phyloP scores from a whole-genome alignment of 2,329 filamentous ascomycete species.

The Cladosporium sp. region DNA sequence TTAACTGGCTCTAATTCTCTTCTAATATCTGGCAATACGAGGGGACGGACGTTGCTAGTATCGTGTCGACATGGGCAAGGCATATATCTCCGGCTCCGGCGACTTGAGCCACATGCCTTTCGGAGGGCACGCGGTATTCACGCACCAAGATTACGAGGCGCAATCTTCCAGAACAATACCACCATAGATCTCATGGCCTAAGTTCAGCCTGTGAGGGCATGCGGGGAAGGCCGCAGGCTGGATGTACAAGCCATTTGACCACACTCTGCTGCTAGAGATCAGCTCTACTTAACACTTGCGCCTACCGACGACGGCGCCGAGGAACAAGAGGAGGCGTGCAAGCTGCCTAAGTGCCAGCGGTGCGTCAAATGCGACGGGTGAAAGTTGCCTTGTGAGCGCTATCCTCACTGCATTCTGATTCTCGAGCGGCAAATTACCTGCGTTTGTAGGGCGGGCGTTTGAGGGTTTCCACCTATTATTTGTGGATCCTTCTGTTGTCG shows the following conservation, averaged over 20 bases:
- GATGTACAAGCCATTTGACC: too few relatives aligned
- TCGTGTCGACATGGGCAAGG: background rate
- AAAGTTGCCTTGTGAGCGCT: background rate
- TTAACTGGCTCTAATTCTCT: background rate
- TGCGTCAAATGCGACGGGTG: background rate
- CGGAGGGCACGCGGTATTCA: background rate
- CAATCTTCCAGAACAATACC: background rate
- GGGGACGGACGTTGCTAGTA: background rate
- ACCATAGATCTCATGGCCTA: background rate
- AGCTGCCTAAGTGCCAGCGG: background rate
- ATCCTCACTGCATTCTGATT: too few relatives aligned
- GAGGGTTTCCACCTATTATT: too few relatives aligned
- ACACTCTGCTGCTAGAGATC: background rate
- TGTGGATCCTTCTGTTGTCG: too few relatives aligned
- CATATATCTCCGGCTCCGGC: background rate
- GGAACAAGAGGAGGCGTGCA: background rate
- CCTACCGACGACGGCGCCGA: background rate
- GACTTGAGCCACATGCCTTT: background rate
- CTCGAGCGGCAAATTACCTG: too few relatives aligned
- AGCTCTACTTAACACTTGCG: background rate
- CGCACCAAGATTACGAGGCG: background rate
- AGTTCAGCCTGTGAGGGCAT: background rate
- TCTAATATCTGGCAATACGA: background rate
- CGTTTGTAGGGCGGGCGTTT: too few relatives aligned
- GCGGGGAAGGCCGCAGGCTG: background rate